A percentile compares a stretch with the other conserved stretches of the same genome.
Conservation (phyloP, 768 basidiomycete species). For the Agaricus subrufescens region DNA sequence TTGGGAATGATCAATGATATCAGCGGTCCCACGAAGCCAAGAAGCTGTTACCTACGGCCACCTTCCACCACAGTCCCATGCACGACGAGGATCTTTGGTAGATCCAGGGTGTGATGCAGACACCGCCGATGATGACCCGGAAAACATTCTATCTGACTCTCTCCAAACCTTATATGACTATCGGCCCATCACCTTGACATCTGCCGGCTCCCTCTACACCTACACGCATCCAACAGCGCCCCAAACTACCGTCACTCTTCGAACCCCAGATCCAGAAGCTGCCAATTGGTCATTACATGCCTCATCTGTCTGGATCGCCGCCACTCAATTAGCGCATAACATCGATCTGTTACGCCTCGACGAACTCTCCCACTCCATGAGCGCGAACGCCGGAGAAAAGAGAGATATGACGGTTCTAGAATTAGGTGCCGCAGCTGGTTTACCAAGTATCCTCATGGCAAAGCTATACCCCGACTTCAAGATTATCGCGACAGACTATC, state of each 20-base stretch:
- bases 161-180: conserved; percentile 60
- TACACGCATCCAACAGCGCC: conserved; percentile 29
- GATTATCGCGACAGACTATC: conserved; percentile 67
- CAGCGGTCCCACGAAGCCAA: neutral
- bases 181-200: conserved; percentile 54
- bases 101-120: neutral
- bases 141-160: conserved; percentile 66
- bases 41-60: too few relatives aligned
- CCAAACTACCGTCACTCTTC: conserved; percentile 33
- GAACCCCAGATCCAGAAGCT: conserved; percentile 60
- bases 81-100: neutral
- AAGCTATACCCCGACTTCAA: conserved; percentile 33
- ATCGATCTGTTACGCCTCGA: conserved; percentile 41
- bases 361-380: conserved; percentile 7
- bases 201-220: conserved; percentile 47
- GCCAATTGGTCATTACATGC: conserved; percentile 77
- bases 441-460: conserved; percentile 67
- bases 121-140: conserved; percentile 31
- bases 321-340: conserved; percentile 65
- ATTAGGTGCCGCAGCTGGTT: conserved; percentile 69
- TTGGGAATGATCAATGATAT: neutral
- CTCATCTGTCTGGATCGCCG: conserved; percentile 70
- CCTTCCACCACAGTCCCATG: neutral
- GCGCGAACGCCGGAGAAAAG: neutral
- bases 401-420: conserved; percentile 45